Conservation (phyloP, 768 basidiomycete genomes). For the Tylopilus vinaceipallidus region DNA sequence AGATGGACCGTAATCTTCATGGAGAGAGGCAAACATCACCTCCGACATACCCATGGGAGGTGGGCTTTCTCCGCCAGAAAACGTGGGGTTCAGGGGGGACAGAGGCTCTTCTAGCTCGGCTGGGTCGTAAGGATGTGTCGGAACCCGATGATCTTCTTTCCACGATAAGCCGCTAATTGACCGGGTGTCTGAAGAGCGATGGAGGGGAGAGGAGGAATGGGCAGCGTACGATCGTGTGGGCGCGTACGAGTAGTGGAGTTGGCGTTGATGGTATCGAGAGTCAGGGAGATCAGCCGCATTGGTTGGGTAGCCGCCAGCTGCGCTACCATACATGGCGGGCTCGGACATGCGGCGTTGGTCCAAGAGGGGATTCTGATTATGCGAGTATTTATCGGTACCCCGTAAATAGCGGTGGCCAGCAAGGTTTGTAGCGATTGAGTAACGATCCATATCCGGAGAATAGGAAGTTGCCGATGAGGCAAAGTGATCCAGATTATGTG, state of each 20-base stretch:
- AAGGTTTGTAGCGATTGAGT: conserved; percentile 35
- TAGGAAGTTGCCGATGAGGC: conserved; percentile 41
- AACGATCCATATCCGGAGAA: conserved; percentile 40
- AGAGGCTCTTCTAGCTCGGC: conserved; percentile 46
- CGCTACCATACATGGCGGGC: conserved; percentile 48
- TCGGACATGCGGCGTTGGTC: conserved; percentile 73
- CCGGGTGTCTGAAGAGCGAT: conserved; percentile 44
- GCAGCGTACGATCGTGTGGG: conserved; percentile 36
- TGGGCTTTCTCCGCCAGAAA: conserved; percentile 42
- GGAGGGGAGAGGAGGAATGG: conserved; percentile 43
- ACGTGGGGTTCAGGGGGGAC: conserved; percentile 55
- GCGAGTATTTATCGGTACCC: conserved; percentile 35
- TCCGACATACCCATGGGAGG: conserved; percentile 31
- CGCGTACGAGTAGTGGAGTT: conserved; percentile 37
- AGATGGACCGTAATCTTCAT: conserved; percentile 55
- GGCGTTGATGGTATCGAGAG: conserved; percentile 41
- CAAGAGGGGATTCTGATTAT: conserved; percentile 37
- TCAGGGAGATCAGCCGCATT: conserved; percentile 32
- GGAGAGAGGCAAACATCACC: conserved; percentile 43
- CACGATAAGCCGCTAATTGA: conserved; percentile 38
- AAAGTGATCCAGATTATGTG: conserved; percentile 46
- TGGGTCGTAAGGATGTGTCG: conserved; percentile 34
- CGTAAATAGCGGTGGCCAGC: conserved; percentile 43
- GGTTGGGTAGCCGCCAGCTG: conserved; percentile 37
- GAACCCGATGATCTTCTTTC: conserved; percentile 32